Conservation (phyloP, 352 stramenopile genomes). For the Globisporangium canariense region DNA sequence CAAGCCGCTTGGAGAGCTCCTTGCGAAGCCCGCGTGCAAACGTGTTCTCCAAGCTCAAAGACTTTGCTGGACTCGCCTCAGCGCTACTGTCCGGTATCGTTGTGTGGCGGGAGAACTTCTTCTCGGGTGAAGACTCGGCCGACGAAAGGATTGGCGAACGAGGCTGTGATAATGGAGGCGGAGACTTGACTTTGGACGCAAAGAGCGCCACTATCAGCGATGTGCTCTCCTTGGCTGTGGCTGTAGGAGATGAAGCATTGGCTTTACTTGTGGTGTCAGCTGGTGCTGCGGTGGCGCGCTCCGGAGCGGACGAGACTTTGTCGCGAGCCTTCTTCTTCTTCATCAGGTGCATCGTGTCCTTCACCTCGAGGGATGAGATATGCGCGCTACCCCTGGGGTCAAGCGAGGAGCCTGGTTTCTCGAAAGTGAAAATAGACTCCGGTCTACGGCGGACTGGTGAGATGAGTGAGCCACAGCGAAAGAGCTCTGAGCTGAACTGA, state of each 20-base stretch:
- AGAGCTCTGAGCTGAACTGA: no score
- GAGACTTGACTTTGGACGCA: neutral
- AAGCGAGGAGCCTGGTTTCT: no score
- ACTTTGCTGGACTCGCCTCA: constrained; percentile 2
- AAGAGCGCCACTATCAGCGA: constrained; percentile 4
- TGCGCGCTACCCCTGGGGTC: no score
- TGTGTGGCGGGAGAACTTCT: neutral
- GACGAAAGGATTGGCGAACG: neutral
- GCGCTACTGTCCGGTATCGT: neutral
- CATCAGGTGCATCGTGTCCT: constrained; percentile 5
- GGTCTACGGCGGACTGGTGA: no score
- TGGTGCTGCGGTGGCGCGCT: neutral
- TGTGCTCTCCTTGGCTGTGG: neutral
- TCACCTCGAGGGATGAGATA: no score
- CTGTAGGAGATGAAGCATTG: neutral
- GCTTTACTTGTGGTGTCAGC: neutral
- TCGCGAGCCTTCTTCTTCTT: constrained; percentile 9
- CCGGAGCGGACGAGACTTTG: neutral
- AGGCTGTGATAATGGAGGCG: no score
- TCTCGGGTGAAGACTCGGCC: neutral
- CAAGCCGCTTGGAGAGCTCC: constrained; percentile 16
- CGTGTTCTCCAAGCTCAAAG: constrained; percentile 2
- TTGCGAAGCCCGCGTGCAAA: constrained; percentile 14
- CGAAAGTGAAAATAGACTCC: no score
- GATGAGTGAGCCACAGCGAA: no score